These are phyloP conservation scores for Xerocomellus amylosporus DNA, from an alignment of 768 basidiomycete genomes.

Conservation along the genomic window DNA sequence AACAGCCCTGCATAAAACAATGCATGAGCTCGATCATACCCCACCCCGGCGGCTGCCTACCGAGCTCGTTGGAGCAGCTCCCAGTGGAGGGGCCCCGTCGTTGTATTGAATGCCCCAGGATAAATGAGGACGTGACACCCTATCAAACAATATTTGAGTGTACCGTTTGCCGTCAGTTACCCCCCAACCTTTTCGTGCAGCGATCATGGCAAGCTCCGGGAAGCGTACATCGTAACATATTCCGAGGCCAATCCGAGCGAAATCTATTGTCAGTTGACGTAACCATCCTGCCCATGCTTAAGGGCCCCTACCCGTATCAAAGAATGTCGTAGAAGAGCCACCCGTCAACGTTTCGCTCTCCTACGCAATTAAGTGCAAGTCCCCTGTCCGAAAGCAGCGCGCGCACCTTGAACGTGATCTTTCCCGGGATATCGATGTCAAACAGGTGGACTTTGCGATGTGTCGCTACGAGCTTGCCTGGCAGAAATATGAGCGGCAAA, in stretches of 20 bases:
- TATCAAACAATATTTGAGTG: conserved; percentile 29
- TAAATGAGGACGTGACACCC: conserved; percentile 89
- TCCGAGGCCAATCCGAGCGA: conserved; percentile 93
- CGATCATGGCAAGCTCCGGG: conserved; percentile 90
- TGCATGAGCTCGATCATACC: conserved; percentile 5
- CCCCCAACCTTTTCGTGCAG: conserved; percentile 73
- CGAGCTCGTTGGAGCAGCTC: conserved; percentile 83
- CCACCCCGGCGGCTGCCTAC: conserved; percentile 35
- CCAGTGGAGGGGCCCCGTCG: conserved; percentile 97
- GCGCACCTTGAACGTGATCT: conserved; percentile 81
- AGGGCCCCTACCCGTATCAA: conserved; percentile 72
- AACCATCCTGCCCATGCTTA: neutral
- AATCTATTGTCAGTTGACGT: conserved; percentile 49
- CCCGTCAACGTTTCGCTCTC: conserved; percentile 86
- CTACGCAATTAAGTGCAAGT: conserved; percentile 38
- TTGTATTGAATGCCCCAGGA: conserved; percentile 93
- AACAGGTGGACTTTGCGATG: conserved; percentile 97
- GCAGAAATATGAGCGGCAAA: neutral
- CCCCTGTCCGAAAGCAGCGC: neutral
- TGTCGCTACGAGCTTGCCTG: conserved; percentile 80
- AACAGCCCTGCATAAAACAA: conserved; percentile 60
- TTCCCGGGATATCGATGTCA: conserved; percentile 94
- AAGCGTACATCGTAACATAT: conserved; percentile 97
- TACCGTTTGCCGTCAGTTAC: neutral
- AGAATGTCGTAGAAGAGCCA: conserved; percentile 69